phyloP scores from a whole-genome alignment of 1,284 basidiomycete genomes.

The Apiotrichum mycotoxinovorans region DNA sequence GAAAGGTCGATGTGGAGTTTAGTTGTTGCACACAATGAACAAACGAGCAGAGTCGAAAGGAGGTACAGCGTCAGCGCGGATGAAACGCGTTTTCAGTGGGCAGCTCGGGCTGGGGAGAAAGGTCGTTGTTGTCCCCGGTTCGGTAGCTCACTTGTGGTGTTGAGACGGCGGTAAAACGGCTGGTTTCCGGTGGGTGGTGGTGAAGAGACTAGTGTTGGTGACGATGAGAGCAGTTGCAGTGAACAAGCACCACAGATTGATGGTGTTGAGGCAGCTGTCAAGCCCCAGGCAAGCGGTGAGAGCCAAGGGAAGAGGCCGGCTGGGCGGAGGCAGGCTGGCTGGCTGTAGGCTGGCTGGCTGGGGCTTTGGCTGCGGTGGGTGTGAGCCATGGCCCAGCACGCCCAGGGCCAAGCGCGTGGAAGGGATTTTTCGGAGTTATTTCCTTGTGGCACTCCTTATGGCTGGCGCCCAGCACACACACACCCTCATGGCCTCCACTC shows the following conservation, averaged over 20 bases:
- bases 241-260: not conserved
- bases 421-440: not conserved
- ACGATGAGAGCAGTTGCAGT: not conserved
- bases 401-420: not conserved
- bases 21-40: not conserved
- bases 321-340: no score
- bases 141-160: constrained; percentile 4
- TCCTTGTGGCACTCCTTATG: constrained; percentile 1
- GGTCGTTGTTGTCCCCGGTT: not conserved
- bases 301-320: no score
- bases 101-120: not conserved
- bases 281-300: no score
- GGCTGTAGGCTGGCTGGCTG: no score
- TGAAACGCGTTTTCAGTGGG: not conserved
- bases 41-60: not conserved
- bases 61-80: not conserved
- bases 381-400: not conserved
- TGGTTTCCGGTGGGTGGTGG: not conserved
- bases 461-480: not conserved
- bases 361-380: not conserved
- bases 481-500: no score
- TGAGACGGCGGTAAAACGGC: not conserved
- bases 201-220: not conserved
- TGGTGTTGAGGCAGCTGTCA: not conserved
- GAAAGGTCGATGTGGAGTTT: not conserved